Evolutionary conservation across 2,329 filamentous ascomycete species (phyloP), one percentile per base, ranked within the genome.

Genomic region (Pleomassaria siparia): DNA sequence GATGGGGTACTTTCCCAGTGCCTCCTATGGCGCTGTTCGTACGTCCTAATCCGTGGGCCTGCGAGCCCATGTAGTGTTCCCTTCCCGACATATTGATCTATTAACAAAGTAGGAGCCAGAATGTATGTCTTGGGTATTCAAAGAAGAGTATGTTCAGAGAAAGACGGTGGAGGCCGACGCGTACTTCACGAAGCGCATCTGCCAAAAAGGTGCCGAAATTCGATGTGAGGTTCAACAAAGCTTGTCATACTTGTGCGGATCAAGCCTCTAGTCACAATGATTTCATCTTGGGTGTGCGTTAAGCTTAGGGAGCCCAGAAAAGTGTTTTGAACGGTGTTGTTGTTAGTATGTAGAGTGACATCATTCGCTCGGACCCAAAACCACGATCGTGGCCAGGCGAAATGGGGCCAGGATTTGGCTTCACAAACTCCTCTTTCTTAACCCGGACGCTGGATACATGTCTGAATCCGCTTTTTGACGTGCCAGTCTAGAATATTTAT

Each of bases 1-100:
- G 70, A 54, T 73, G 65, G 3, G 73, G 74, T 16, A 76, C 56
- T 18, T 47, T 47, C 12, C 50, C 40, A 6, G 40, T 49, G 25
- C 47, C 30, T n/a, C 50, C 33, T 16, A 49, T 41, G 13, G 30
- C 37, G 24, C 36, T 40, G 22, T 24, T 48, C 28, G 22, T 29
- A 12, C 37, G 37, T 36, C 22, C 29, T 12, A 44, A 18, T 11
- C 22, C 26, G 33, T 32, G 26, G 35, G 18, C 24, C 18, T 24
- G 20, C 6, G 35, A 3, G 35, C 35, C 35, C n/a, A n/a, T n/a
- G n/a, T n/a, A n/a, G n/a, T n/a, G n/a, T n/a, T n/a, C 9, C 39
- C 15, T 9, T 44, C 18, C 4, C 22, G 10, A 4, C 11, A 12
- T 12, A 47, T 37, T 47, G 11, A 12, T 22, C 10, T 45, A 44